Conservation (phyloP, 164 flowering plant genomes). For the Paratinospora sagittata region DNA sequence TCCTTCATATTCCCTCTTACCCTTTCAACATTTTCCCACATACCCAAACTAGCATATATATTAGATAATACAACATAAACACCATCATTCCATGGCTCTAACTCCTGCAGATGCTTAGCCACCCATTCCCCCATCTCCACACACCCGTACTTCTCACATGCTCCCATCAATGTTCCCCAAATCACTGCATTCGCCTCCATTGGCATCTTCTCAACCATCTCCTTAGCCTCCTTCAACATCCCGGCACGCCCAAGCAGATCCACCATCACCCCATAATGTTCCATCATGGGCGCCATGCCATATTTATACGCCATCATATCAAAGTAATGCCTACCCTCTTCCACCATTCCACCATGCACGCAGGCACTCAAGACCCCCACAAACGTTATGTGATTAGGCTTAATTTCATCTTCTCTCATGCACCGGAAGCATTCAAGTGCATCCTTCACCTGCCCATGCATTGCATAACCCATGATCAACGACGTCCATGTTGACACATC, state of each 20-base stretch:
- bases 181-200: constrained; percentile 42
- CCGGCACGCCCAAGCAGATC: constrained; percentile 62
- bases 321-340: constrained; percentile 46
- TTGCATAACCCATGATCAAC: constrained; percentile 48
- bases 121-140: constrained; percentile 58
- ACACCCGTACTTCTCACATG: constrained; percentile 50
- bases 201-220: constrained; percentile 52
- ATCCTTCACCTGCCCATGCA: constrained; percentile 37
- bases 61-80: constrained; percentile 58
- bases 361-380: constrained; percentile 60
- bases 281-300: constrained; percentile 34
- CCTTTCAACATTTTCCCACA: constrained; percentile 46
- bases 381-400: constrained; percentile 59
- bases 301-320: constrained; percentile 43
- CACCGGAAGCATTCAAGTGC: constrained; percentile 41
- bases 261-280: constrained; percentile 62
- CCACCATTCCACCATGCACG: constrained; percentile 61
- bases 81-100: constrained; percentile 69
- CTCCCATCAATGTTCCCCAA: constrained; percentile 59
- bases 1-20: constrained; percentile 44
- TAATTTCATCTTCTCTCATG: constrained; percentile 41
- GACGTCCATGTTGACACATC: constrained; percentile 62
- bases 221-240: constrained; percentile 45
- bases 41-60: constrained; percentile 48
- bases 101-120: constrained; percentile 38